Evolutionary conservation across 192 early-diverging fungal genomes (phyloP).

Genomic region (Mortierella alpina): DNA sequence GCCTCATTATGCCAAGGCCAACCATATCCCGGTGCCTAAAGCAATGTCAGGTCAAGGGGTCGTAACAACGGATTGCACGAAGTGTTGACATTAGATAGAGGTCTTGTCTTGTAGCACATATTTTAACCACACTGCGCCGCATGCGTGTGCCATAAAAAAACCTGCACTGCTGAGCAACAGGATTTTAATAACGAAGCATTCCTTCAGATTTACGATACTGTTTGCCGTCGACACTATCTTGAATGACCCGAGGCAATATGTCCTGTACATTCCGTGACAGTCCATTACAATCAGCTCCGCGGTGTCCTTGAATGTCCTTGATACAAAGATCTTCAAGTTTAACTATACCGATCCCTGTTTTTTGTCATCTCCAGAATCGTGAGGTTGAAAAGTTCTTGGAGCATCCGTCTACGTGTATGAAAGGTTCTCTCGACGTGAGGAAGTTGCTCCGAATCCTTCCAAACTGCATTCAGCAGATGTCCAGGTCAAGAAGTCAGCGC

Average conservation of each 20-base stretch:
- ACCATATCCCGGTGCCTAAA: conserved; percentile 8
- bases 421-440: no score
- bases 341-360: background rate
- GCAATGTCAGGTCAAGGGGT: background rate
- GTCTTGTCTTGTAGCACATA: no score
- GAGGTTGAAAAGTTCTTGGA: conserved; percentile 18
- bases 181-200: no score
- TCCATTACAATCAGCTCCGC: background rate
- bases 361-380: conserved; percentile 15
- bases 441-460: no score
- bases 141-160: no score
- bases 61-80: no score
- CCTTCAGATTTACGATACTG: no score
- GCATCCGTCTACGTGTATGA: conserved; percentile 1
- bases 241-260: conserved; percentile 1
- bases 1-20: conserved; percentile 13
- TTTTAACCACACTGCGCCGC: no score
- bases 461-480: no score
- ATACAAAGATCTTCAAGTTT: background rate
- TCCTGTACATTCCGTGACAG: background rate
- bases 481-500: no score
- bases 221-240: background rate
- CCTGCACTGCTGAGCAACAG: no score
- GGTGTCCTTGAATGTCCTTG: background rate
- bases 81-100: no score